A percentile compares a stretch with the other conserved stretches of the same genome.
These are phyloP conservation scores for Piromyces sp. DNA, from an alignment of 192 early-diverging fungal genomes.

Conservation along the genomic window DNA sequence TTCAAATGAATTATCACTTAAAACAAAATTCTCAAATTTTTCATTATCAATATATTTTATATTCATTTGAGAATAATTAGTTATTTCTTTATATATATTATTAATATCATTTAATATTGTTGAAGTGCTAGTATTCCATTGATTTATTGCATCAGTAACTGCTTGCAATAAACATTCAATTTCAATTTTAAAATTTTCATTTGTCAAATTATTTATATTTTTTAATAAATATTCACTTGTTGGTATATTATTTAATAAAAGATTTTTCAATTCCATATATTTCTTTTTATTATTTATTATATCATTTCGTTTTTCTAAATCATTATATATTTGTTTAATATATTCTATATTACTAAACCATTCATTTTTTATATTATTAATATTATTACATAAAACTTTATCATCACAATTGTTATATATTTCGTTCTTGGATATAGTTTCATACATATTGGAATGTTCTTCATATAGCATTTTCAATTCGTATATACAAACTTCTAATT, in stretches of 20 bases:
- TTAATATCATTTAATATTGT: not conserved
- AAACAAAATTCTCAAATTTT: not conserved
- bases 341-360: not conserved
- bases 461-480: not conserved
- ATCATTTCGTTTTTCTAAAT: not conserved
- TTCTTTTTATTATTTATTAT: not conserved
- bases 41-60: not conserved
- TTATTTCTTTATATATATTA: not conserved
- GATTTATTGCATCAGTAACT: not conserved
- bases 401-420: not conserved
- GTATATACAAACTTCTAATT: not conserved
- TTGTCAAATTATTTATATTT: not conserved
- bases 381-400: not conserved
- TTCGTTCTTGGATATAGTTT: not conserved
- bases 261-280: not conserved
- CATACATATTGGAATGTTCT: not conserved
- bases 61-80: not conserved
- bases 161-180: not conserved
- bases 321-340: not conserved
- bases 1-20: not conserved
- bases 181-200: not conserved
- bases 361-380: not conserved
- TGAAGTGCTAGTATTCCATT: not conserved
- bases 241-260: not conserved
- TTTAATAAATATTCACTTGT: not conserved